A percentile compares a stretch with the other conserved stretches of the same genome.
Evolutionary conservation across 768 basidiomycete genomes (phyloP).

Genomic region (Gloeophyllum trabeum): DNA sequence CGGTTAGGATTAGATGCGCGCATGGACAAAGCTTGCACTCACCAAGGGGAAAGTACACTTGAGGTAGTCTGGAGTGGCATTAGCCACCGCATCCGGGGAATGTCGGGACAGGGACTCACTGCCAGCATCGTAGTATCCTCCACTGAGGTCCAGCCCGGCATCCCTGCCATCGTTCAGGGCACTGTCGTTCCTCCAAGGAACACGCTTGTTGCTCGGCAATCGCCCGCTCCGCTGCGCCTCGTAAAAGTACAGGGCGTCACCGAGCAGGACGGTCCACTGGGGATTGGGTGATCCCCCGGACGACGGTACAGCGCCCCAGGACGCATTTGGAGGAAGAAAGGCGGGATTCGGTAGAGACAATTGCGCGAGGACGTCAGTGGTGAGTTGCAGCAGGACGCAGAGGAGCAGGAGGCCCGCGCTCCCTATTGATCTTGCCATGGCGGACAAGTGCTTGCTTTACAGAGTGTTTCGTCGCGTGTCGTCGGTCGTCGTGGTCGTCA

Average conservation of each 20-base stretch:
- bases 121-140: conserved; percentile 92
- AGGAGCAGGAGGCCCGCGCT: neutral
- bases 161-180: conserved; percentile 68
- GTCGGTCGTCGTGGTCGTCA: neutral
- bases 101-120: conserved; percentile 28
- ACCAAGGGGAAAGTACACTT: conserved; percentile 84
- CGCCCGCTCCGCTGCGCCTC: conserved; percentile 83
- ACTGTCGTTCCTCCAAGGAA: conserved; percentile 82
- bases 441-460: too few relatives aligned
- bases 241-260: conserved; percentile 79
- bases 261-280: conserved; percentile 78
- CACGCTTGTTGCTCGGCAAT: conserved; percentile 57
- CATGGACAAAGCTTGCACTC: conserved; percentile 9
- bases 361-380: conserved; percentile 31
- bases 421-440: neutral
- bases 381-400: neutral
- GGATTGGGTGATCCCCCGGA: conserved; percentile 30
- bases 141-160: conserved; percentile 61
- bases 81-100: neutral
- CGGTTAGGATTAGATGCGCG: neutral
- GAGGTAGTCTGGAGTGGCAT: conserved; percentile 53
- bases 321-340: conserved; percentile 49
- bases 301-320: conserved; percentile 42
- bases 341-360: conserved; percentile 53
- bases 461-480: neutral